Base-by-base conservation (phyloP, 129 eudicot genomes). In the Artemisia tridentata region DNA sequence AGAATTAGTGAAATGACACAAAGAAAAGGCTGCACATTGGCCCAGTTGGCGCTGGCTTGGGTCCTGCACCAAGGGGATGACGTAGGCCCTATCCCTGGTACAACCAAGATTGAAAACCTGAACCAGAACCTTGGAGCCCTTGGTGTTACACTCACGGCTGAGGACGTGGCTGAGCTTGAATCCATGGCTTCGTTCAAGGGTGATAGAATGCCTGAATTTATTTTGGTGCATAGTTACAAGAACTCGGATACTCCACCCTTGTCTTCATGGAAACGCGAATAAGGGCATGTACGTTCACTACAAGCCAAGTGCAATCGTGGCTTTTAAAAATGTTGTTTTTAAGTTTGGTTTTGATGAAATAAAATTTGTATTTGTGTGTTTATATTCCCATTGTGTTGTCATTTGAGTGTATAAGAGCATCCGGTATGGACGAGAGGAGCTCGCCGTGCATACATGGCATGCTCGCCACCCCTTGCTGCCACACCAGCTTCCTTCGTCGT, bases 51-150 rank as follows among this genome's bases (percentile, higher is more conserved):
- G n/a, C n/a, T n/a, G n/a, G n/a, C n/a, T n/a, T n/a, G n/a, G n/a
- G n/a, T 85, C 65, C 87, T 77, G 8, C 85, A 85, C 72, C 85
- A 85, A 63, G 78, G 86, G 16, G 87, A 76, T 46, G 83, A 78
- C 46, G 72, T 82, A 1, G 84, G 78, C 17, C 91, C 91, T 0
- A 86, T 78, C 66, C 86, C 79, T 7, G 84, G 90, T 69, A 67
- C 67, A 50, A 82, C 86, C 58, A 85, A 82, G 79, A 71, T 82
- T 25, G 57, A 67, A 25, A 81, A 84, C 64, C 59, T 78, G 38
- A 77, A 84, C 83, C 73, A 84, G 10, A 85, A 82, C 65, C 67
- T 82, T 14, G 84, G 79, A 34, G 83, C 90, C 25, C 82, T 85
- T 0, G 69, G 76, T 0, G 78, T 85, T 45, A 72, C 79, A 45